These are phyloP conservation scores for Colletotrichum endophyticum DNA, from an alignment of 2,329 filamentous ascomycete species.

Conservation along the genomic window DNA sequence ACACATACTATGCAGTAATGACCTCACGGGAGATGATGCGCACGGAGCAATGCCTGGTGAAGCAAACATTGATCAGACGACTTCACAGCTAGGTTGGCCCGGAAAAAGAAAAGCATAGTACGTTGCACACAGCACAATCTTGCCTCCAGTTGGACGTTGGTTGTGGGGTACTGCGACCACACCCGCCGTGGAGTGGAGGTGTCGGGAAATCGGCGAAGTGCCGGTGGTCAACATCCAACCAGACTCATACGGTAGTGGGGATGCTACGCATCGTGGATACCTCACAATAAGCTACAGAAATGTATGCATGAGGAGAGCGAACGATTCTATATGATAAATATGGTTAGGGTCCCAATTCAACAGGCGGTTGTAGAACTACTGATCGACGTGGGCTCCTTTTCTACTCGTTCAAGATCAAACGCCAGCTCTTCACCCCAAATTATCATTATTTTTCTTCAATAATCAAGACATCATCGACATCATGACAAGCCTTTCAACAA, in stretches of 20 bases:
- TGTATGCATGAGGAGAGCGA: too few relatives aligned
- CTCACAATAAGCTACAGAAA: neutral
- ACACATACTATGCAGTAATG: neutral
- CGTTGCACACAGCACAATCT: neutral
- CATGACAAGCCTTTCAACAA: conserved; percentile 45
- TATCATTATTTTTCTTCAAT: fast-evolving
- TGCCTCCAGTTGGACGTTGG: neutral
- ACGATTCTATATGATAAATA: neutral
- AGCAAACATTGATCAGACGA: neutral
- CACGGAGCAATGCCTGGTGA: neutral
- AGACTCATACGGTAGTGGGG: neutral
- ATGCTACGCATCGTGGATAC: neutral
- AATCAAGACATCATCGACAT: neutral
- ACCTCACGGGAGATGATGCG: neutral
- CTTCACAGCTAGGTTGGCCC: neutral
- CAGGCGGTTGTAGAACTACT: fast-evolving
- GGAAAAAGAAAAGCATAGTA: neutral
- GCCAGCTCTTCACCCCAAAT: neutral
- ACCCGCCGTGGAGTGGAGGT: neutral
- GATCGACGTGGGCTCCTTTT: neutral
- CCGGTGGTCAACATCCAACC: neutral
- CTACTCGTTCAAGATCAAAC: neutral
- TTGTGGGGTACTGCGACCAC: neutral
- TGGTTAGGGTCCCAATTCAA: neutral
- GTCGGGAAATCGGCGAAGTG: neutral